Evolutionary conservation across 2,329 filamentous ascomycete species (phyloP).

Genomic region (Trichoderma asperellum): DNA sequence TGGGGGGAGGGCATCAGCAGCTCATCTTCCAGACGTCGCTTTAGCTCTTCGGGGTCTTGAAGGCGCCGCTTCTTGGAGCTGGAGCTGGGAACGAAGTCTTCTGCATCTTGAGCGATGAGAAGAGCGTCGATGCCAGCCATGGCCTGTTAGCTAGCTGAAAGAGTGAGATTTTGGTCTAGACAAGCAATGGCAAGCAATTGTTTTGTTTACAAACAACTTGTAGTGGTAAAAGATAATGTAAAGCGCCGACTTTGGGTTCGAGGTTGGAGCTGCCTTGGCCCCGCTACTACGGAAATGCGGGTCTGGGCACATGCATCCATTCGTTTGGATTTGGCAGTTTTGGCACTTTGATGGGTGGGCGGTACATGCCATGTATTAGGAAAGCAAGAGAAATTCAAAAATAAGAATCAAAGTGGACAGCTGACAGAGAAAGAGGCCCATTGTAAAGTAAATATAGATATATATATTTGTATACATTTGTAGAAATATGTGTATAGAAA

Average conservation of each 20-base stretch:
- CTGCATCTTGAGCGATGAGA: slow-evolving; percentile 37
- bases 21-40: slow-evolving; percentile 71
- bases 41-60: slow-evolving; percentile 64
- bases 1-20: slow-evolving; percentile 78
- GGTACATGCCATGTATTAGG: not conserved
- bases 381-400: not conserved
- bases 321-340: not conserved
- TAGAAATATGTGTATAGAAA: not conserved
- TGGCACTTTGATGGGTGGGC: not conserved
- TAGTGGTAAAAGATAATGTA: slow-evolving; percentile 27
- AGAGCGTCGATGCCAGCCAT: slow-evolving; percentile 45
- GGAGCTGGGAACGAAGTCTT: slow-evolving; percentile 29
- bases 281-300: slow-evolving; percentile 27
- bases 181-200: not conserved
- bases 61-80: slow-evolving; percentile 27
- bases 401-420: too few species aligned
- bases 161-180: not conserved
- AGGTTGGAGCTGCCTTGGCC: slow-evolving; percentile 26
- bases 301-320: slow-evolving; percentile 17
- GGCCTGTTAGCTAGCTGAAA: not conserved
- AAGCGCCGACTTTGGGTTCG: slow-evolving; percentile 4
- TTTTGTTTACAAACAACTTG: not conserved
- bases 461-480: not conserved
- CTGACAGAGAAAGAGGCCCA: not conserved
- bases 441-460: not conserved